A percentile compares a stretch with the other conserved stretches of the same genome.
Evolutionary conservation across 176 grass and related monocot species (phyloP).

Genomic region (Carex kokanica): DNA sequence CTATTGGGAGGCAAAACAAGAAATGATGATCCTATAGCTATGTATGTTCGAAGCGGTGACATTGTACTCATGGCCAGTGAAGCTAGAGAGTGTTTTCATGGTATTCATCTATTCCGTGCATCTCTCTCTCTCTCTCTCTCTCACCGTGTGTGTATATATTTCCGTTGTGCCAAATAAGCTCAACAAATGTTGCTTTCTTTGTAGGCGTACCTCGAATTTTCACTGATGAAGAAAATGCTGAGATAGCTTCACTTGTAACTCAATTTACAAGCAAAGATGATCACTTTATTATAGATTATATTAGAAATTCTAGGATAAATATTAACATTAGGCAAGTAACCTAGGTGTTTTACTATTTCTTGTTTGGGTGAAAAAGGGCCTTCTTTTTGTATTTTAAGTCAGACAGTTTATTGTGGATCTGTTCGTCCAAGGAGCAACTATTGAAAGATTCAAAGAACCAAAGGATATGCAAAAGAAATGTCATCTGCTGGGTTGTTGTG

Average conservation of each 20-base stretch:
- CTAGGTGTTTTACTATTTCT: constrained; percentile 3
- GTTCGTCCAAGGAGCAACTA: not conserved
- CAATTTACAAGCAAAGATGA: constrained; percentile 55
- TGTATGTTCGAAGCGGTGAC: constrained; percentile 72
- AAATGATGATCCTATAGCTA: constrained; percentile 66
- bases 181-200: not conserved
- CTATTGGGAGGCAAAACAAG: constrained; percentile 80
- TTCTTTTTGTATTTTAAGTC: not conserved
- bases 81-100: constrained; percentile 84
- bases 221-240: constrained; percentile 47
- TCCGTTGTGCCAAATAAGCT: not conserved
- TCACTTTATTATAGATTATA: constrained; percentile 43
- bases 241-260: constrained; percentile 40
- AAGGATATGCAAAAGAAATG: not conserved
- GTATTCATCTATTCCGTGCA: constrained; percentile 35
- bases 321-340: constrained; percentile 76
- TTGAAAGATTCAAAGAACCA: not conserved
- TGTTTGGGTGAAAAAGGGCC: not conserved
- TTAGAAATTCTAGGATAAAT: constrained; percentile 82
- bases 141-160: not conserved
- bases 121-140: not conserved
- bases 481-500: not conserved
- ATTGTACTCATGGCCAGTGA: constrained; percentile 76
- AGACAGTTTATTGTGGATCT: not conserved
- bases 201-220: constrained; percentile 66